A percentile compares a stretch with the other conserved stretches of the same genome.
Evolutionary conservation across 2,329 filamentous ascomycete genomes (phyloP).

Genomic region (Mollisia scopiformis): DNA sequence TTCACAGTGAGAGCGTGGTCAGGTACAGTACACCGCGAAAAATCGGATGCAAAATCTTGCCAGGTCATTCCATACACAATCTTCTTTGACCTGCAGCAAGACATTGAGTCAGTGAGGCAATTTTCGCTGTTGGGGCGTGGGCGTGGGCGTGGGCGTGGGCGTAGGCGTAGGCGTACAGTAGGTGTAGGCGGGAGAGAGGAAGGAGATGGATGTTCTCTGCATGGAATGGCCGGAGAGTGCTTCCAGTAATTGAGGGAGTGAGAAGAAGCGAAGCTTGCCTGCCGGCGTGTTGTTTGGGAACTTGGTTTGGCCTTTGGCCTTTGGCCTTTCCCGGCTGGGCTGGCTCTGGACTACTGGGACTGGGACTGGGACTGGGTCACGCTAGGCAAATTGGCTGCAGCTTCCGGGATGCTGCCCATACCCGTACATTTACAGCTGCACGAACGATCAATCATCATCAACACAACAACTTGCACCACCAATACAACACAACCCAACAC

Average conservation of each 20-base stretch:
- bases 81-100: not conserved
- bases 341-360: no score
- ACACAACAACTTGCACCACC: slow-evolving; percentile 6
- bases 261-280: no score
- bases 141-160: not conserved
- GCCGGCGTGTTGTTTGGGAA: no score
- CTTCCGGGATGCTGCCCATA: not conserved
- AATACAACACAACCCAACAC: slow-evolving; percentile 8
- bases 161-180: not conserved
- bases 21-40: not conserved
- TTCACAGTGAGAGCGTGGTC: not conserved
- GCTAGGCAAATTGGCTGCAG: not conserved
- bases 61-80: not conserved
- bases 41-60: no score
- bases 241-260: no score
- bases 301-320: no score
- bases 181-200: not conserved
- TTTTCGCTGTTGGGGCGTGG: not conserved
- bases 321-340: no score
- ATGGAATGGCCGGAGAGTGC: no score
- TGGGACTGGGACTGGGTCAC: not conserved
- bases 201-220: no score
- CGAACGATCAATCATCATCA: not conserved
- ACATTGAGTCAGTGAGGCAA: slow-evolving; percentile 1
- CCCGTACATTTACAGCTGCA: not conserved